These are phyloP conservation scores for Wickerhamomyces hampshirensis DNA, from an alignment of 805 yeast species.

Conservation along the genomic window DNA sequence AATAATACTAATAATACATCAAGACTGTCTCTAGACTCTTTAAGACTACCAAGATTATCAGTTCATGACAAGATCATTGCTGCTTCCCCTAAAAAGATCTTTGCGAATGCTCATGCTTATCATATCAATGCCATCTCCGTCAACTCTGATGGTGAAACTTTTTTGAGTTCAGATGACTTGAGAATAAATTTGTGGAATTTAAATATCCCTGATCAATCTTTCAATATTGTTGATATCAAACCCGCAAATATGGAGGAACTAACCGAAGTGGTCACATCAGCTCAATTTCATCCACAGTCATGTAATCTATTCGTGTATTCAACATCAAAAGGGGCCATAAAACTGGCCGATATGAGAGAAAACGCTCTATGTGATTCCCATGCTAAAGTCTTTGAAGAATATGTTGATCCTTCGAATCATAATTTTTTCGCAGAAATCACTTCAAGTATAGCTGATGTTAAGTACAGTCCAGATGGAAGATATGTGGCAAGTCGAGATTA, in stretches of 20 bases:
- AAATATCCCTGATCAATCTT: slow-evolving; percentile 89
- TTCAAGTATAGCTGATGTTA: slow-evolving; percentile 87
- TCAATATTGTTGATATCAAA: slow-evolving; percentile 95
- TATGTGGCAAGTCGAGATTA: slow-evolving; percentile 97
- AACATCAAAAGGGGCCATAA: slow-evolving; percentile 91
- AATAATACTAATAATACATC: slow-evolving; percentile 11
- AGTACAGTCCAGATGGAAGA: slow-evolving; percentile 87
- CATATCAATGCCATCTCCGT: slow-evolving; percentile 94
- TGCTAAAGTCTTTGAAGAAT: slow-evolving; percentile 85
- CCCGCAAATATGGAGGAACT: slow-evolving; percentile 98
- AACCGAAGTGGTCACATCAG: slow-evolving; percentile 94
- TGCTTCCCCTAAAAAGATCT: slow-evolving; percentile 88
- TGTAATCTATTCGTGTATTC: slow-evolving; percentile 96
- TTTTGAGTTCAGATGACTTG: slow-evolving; percentile 86
- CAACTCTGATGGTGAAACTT: slow-evolving; percentile 95
- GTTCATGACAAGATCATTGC: slow-evolving; percentile 92
- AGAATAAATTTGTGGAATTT: slow-evolving; percentile 95
- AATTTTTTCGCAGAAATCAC: slow-evolving; percentile 97
- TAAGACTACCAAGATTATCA: slow-evolving; percentile 84
- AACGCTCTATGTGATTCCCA: slow-evolving; percentile 91
- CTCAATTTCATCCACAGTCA: slow-evolving; percentile 90
- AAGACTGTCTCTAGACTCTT: slow-evolving; percentile 35
- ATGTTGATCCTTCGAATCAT: slow-evolving; percentile 86
- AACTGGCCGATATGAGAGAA: slow-evolving; percentile 93
- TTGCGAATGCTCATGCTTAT: slow-evolving; percentile 95